These are phyloP conservation scores for Penicillium canescens DNA, from an alignment of 495 filamentous ascomycete genomes.

Conservation along the genomic window DNA sequence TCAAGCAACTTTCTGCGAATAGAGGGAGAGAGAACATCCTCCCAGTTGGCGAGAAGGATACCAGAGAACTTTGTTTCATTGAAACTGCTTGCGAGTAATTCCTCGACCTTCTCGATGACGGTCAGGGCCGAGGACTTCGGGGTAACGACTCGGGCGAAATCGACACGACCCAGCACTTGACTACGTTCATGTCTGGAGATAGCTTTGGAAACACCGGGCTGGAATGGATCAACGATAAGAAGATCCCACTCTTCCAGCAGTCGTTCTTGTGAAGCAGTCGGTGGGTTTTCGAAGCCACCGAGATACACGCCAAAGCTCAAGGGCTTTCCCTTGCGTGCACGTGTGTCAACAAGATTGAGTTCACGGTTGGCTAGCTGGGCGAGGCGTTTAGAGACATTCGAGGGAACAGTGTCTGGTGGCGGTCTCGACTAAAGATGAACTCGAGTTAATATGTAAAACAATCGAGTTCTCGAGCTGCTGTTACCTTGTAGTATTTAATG, in stretches of 20 bases:
- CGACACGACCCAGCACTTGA: constrained; percentile 42
- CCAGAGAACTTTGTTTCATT: constrained; percentile 41
- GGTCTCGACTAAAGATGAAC: constrained; percentile 22
- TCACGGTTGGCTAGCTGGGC: constrained; percentile 25
- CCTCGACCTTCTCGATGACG: constrained; percentile 36
- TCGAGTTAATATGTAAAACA: background rate
- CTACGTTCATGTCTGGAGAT: constrained; percentile 23
- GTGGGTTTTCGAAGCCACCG: constrained; percentile 38
- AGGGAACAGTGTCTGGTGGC: constrained; percentile 30
- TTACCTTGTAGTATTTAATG: constrained; percentile 37
- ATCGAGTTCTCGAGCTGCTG: background rate
- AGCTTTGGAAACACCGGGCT: constrained; percentile 39
- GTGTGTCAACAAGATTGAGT: constrained; percentile 21
- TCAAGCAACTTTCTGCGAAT: constrained; percentile 39
- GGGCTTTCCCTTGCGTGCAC: constrained; percentile 28
- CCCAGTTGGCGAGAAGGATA: constrained; percentile 52
- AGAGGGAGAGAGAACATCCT: constrained; percentile 29
- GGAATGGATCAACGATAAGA: constrained; percentile 47
- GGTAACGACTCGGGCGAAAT: constrained; percentile 33
- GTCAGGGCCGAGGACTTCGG: constrained; percentile 21
- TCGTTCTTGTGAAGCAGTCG: constrained; percentile 28
- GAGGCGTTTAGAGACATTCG: constrained; percentile 27
- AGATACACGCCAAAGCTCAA: constrained; percentile 52
- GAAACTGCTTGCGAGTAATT: constrained; percentile 29
- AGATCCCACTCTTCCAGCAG: constrained; percentile 49